Base-by-base conservation (phyloP, 1,284 basidiomycete species). In the Serendipita sp. region DNA sequence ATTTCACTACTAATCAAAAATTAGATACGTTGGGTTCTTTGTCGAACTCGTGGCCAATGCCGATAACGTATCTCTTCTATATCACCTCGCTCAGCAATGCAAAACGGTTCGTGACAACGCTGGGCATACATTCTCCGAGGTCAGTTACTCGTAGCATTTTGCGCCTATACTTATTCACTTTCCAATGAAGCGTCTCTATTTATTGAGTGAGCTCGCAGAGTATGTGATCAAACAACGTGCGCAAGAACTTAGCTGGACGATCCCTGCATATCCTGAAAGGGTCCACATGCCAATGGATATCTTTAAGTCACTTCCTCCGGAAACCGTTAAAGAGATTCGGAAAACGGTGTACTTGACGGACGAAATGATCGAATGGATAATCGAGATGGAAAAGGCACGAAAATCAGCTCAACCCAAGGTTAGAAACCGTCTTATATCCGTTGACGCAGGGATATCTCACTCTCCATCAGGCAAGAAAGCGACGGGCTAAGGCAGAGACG, bases 21-120 rank as follows among this genome's bases (percentile, higher is more conserved):
- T 3, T 64, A 92, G 91, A 73, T 96, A 97, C 72, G 79, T 99
- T 65, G 84, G 90, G 29, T 88, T 96, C 69, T 99, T 91, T 72
- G 77, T 97, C 6, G 85, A 91, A 61, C 77, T 83, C 60, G 75
- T 98, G 12, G 84, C 82, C 8, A 83, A 79, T 3, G 71, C 80
- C 22, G 87, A 95, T 58, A 98, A 93, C 67, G 76, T 96, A 12
- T 82, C 88, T 0, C 75, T 96, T 3, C 76, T 99, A 17, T 93
- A 84, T 68, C 84, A 93, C 69, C 79, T 98, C 6, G 88, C 93
- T 0, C 75, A 80, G 68, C 89, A 88, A 70, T 78, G 86, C 64
- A 99, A 98, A 77, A 90, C 88, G 0, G 88, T 95, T 2, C 79
- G 87, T 4, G 93, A 96, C 71, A 76, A 82, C 0, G 80, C 85